Base-by-base conservation (phyloP, 805 yeast species). In the Candida easanensis region DNA sequence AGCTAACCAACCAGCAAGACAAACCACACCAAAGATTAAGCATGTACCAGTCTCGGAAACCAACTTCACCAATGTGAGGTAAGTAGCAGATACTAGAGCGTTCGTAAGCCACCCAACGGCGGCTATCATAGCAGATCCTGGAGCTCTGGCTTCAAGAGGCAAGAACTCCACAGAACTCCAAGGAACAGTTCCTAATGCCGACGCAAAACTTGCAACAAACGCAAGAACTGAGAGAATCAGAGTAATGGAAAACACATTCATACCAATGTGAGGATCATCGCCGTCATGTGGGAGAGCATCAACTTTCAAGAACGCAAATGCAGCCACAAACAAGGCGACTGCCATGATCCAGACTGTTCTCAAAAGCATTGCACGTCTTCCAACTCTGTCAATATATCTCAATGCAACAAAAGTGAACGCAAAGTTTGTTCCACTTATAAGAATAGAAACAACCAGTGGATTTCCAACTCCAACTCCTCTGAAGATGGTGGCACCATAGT, bases 401-500 rank as follows among this genome's bases (percentile, higher is more conserved):
- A 79, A 65, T 10, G 82, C 79, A 14, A 74, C 70, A 42, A 76
- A 69, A 1, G 84, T 79, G 36, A 79, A 78, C 4, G 65, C 49
- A 50, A 79, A 78, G 56, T 80, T 80, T 20, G 79, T 76, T 15
- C 70, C 56, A 41, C 84, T 82, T 36, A 79, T 70, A 18, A 73
- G 56, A 21, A 78, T 74, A 7, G 82, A 77, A 3, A 81, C 77
- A 33, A 71, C 57, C 54, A 79, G 66, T n/a, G 84, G 80, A 55
- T 78, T 74, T 9, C 65, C 53, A 50, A 74, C 63, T 4, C 80
- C 79, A 17, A 77, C 69, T 17, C 73, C 69, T 41, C 70, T 58
- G 66, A 80, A 78, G 36, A 80, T 71, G 13, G 80, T 68, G 9
- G 83, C 75, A 5, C 81, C 76, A 53, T 79, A 80, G 60, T 78